Evolutionary conservation across 2,329 filamentous ascomycete species (phyloP), one percentile per base, ranked within the genome.

Genomic region (Ramularia endophylla): DNA sequence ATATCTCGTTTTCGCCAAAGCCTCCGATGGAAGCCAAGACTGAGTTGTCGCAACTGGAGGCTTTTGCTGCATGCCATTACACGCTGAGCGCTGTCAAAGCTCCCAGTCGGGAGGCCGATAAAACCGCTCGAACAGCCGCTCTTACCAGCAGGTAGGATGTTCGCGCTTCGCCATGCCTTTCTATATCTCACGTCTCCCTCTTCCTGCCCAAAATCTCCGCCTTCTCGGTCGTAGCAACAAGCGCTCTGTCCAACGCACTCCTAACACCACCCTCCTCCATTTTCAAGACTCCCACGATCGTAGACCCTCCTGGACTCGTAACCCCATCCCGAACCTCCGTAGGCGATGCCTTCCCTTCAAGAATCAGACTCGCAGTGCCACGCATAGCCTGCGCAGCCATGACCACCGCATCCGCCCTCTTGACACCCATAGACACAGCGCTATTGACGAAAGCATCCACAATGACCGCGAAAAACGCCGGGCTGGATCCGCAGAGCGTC

Each of bases 331-430:
- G 74, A 38, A 88, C 64, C 16, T 86, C 64, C n/a, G 82, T 81
- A 1, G 85, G 84, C 22, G 22, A 6, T 58, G 87, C 83, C 57
- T 86, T 80, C 7, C 83, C 83, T 9, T 38, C 20, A 28, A 84
- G 69, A 8, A 88, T 78, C 53, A 88, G 58, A 0, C 75, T 77
- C 1, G 83, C 81, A 1, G 81, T 78, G 18, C 85, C 84, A 51
- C 76, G 74, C 83, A 87, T 87, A 12, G 79, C 78, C 68, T 88
- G 84, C 1, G 83, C 80, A 13, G 83, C 83, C 83, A 88, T 87
- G 49, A 77, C 68, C 58, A 79, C 77, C 1, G 84, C 84, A 59
- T 87, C 83, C 2, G 72, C 74, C 35, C 83, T 72, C 5, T 83
- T 82, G 31, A 88, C 58, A 0, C 84, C 84, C 80, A 87, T 85